Base-by-base conservation (phyloP, 2,329 filamentous ascomycete genomes). In the Fusarium virguliforme region DNA sequence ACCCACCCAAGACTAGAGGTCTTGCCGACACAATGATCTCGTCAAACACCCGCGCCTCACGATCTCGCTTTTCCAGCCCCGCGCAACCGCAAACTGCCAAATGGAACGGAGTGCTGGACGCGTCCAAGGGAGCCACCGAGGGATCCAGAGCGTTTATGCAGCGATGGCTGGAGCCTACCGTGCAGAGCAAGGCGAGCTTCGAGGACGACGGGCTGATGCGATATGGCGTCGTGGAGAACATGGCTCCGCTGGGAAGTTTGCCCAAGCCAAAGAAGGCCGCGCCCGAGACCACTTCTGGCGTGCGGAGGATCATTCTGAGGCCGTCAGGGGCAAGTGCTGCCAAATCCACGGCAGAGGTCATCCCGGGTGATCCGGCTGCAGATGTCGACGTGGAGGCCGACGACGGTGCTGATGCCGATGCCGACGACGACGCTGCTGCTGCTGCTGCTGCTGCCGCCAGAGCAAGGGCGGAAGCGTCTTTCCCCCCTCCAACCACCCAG, bases 201-300 rank as follows among this genome's bases (percentile, higher is more conserved):
- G 90, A 93, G 83, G 94, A 97, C 78, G 89, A 87, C 63, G 92
- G 92, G 48, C 87, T 96, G 73, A 85, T 91, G 75, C 87, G 91
- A 54, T 89, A 90, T 79, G 93, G 93, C 70, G 92, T 97, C 18
- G 85, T 97, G 64, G 91, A 93, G 80, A 91, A 91, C 75, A 97
- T 97, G 94, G 91, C 90, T 59, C 91, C 94, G 28, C 83, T 97
- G 62, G 94, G 94, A 41, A 87, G 90, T 60, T 85, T 90, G 73
- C 94, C 94, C 12, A 89, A 88, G 81, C 86, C 80, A 38, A 85
- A 83, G 77, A 82, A 78, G 75, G 74, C 69, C 26, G 79, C 69
- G 9, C 75, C 67, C 55, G 74, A 80, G 65, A 73, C 76, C 58
- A 71, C 70, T 18, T 64, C 72, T 32, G 65, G 77, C 54, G 79